Evolutionary conservation across 2,329 filamentous ascomycete species (phyloP), one percentile per base, ranked within the genome.

Genomic region (Aspergillus sp.): DNA sequence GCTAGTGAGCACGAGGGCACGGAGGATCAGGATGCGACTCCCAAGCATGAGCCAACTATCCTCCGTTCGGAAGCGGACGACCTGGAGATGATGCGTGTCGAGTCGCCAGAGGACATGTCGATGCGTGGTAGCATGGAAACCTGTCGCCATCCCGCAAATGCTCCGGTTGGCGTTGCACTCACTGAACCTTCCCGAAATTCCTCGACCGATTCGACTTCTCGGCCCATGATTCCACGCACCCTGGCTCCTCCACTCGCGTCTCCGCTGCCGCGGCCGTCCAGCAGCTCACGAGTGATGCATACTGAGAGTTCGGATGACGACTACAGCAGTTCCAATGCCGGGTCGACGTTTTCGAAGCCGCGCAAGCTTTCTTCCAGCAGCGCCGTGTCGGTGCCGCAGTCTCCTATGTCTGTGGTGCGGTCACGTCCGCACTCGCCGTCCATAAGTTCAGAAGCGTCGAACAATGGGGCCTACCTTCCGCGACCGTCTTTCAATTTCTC

Each of bases 401-500:
- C 78, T 14, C 77, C 78, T 29, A 67, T 75, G 40, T 79, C 80
- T 2, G 71, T 68, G 32, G 60, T 72, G 36, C 69, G 73, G 11
- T 68, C 75, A 16, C 74, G 80, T 47, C 74, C 78, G 37, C 74
- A 86, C 49, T 93, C 88, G 1, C 86, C 86, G 2, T 96, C 91
- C 0, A 72, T 85, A 24, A 79, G 78, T 40, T 96, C 89, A 1
- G 85, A 94, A 40, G 74, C 75, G 31, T 93, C 86, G 2, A 71
- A 72, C 27, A 71, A 63, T 29, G 69, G 73, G 8, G 62, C 59
- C 20, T 61, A 67, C 17, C 60, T 86, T 22, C 76, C 80, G 8
- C 74, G 80, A 11, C 82, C 86, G 1, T 77, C 82, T 0, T 89
- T 93, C 62, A 96, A 98, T 60, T 96, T 96, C 57, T 96, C 91